Evolutionary conservation across 768 basidiomycete genomes (phyloP), one percentile per base, ranked within the genome.

Genomic region (Suillus variegatus): DNA sequence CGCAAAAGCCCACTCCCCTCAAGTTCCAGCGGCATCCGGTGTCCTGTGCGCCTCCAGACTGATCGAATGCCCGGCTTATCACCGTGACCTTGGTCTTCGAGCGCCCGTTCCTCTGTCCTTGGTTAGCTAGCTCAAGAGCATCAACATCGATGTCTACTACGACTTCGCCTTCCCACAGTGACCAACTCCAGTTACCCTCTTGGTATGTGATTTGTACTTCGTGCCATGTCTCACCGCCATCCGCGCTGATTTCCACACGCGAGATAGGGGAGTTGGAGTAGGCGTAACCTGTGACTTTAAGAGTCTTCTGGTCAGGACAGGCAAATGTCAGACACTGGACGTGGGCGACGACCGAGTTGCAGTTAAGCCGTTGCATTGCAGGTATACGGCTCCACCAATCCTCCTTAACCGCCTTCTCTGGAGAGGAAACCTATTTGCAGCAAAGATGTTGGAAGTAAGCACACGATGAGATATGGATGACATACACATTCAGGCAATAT

Each of bases 161-260:
- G 16, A 92, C 14, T 57, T 80, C 77, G 4, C 72, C 79, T 70
- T 89, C 86, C 91, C 90, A 92, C 25, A 91, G 72, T 6, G 86
- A 84, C 90, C 91, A 92, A 70, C 90, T 90, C 89, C 89, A 91
- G 67, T 73, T 82, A 4, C 89, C 88, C 43, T 84, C 77, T 62
- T 85, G 86, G 66, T 90, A 89, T 1, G 80, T 85, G 65, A 89
- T 84, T 38, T 74, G 75, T 22, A 85, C 83, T 12, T 74, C 70
- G 35, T 74, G 70, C 87, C 89, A 90, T 9, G 82, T 80, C 54
- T 70, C 66, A 1, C 88, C 88, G 3, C 75, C 78, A 70, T 90
- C 84, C 20, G 79, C 70, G 47, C 84, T 84, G 16, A 89, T 73
- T 36, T 89, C 85, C 18, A 89, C 81, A 2, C 71, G 67, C 4